Evolutionary conservation across 345 rosid species (phyloP).

Genomic region (Angophora floribunda): DNA sequence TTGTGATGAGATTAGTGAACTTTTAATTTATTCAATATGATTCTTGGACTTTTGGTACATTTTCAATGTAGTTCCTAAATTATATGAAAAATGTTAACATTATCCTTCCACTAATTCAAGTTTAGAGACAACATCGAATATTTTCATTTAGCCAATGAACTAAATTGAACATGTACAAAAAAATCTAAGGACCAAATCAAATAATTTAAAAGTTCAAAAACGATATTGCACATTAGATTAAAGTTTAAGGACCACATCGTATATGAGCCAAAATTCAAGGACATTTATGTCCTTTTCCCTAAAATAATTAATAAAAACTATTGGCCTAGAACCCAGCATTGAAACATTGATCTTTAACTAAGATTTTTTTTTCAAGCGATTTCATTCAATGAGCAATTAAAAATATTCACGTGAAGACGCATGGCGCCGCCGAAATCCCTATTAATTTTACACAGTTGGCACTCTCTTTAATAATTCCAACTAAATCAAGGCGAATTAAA

Average conservation of each 20-base stretch:
- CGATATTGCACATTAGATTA: rapidly evolving
- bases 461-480: not conserved
- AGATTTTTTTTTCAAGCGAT: not conserved
- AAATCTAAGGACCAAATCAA: too few species aligned
- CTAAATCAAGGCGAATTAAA: not conserved
- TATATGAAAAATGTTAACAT: too few species aligned
- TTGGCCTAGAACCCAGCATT: not conserved
- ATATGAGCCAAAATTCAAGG: too few species aligned
- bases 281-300: not conserved
- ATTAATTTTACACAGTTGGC: not conserved
- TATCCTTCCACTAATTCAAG: too few species aligned
- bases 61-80: too few species aligned
- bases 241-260: rapidly evolving
- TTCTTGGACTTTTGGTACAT: too few species aligned
- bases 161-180: too few species aligned
- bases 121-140: not conserved
- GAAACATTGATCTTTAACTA: not conserved
- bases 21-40: too few species aligned
- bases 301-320: not conserved
- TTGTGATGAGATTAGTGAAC: too few species aligned
- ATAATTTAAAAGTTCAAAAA: rapidly evolving
- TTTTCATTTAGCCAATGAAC: too few species aligned
- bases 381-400: not conserved
- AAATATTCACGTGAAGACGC: not conserved
- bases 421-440: not conserved